Conservation (phyloP, 192 early-diverging fungal species). For the Podila minutissima region DNA sequence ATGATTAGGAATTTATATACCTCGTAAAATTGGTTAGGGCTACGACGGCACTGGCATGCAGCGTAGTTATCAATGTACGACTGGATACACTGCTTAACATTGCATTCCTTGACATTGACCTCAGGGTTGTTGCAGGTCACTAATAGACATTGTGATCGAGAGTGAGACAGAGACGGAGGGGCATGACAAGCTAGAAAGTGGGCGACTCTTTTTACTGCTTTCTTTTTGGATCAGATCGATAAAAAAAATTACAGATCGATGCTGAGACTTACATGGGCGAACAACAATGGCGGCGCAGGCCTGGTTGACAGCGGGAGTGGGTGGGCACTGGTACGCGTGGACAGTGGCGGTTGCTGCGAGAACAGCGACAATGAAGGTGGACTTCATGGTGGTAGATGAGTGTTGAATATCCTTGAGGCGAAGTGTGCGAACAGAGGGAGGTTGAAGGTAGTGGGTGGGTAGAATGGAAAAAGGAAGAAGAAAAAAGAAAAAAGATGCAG, state of each 20-base stretch:
- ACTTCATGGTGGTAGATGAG: slow-evolving; percentile 6
- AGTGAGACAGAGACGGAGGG: neutral
- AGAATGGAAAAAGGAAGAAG: neutral
- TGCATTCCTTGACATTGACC: slow-evolving; percentile 9
- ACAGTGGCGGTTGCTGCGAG: slow-evolving; percentile 24
- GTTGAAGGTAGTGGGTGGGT: neutral
- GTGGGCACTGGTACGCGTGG: slow-evolving; percentile 19
- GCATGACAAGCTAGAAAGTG: neutral
- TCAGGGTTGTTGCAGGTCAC: slow-evolving; percentile 29
- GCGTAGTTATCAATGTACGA: slow-evolving; percentile 26
- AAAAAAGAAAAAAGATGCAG: neutral
- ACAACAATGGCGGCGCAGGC: slow-evolving; percentile 15
- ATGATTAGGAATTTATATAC: neutral
- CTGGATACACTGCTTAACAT: slow-evolving; percentile 34
- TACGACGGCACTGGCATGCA: slow-evolving; percentile 23
- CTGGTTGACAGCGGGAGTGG: neutral
- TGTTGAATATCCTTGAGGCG: neutral
- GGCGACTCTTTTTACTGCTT: no score
- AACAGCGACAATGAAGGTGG: slow-evolving; percentile 10
- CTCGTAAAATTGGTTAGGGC: slow-evolving; percentile 10
- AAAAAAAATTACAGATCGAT: neutral
- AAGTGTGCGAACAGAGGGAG: neutral
- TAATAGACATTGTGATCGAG: neutral
- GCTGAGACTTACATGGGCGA: slow-evolving; percentile 12
- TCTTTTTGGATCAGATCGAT: neutral